Evolutionary conservation across 2,329 filamentous ascomycete genomes (phyloP).

Genomic region (Cucurbitaria berberidis): DNA sequence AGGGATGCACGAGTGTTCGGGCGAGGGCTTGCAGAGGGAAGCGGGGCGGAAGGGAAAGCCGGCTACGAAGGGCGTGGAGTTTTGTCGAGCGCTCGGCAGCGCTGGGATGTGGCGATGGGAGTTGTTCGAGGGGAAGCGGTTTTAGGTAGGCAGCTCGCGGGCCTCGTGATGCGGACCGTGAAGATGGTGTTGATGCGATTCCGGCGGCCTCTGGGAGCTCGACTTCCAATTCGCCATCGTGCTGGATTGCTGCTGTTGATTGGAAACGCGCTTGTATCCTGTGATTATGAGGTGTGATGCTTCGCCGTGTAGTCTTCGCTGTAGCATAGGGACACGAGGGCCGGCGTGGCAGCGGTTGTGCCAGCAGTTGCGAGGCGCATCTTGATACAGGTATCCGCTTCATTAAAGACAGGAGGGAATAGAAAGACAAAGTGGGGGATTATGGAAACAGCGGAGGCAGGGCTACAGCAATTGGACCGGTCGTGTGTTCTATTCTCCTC

Average conservation of each 20-base stretch:
- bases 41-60: constrained; percentile 79
- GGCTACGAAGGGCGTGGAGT: constrained; percentile 88
- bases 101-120: constrained; percentile 74
- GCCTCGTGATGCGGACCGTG: background rate
- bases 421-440: constrained; percentile 9
- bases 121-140: constrained; percentile 43
- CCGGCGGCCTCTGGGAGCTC: constrained; percentile 17
- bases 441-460: constrained; percentile 13
- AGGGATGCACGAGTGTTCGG: constrained; percentile 81
- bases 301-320: constrained; percentile 26
- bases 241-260: constrained; percentile 22
- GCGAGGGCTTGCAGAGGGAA: constrained; percentile 87
- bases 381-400: constrained; percentile 67
- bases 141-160: constrained; percentile 11
- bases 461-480: constrained; percentile 25
- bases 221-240: constrained; percentile 15
- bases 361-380: constrained; percentile 67
- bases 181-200: background rate
- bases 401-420: constrained; percentile 51
- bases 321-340: constrained; percentile 45
- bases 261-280: constrained; percentile 36
- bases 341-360: constrained; percentile 52
- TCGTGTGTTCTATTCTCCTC: constrained; percentile 39
- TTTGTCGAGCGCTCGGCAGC: constrained; percentile 78
- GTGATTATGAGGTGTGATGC: constrained; percentile 37